Percentiles rank a stretch among this genome's conserved stretches.
These are phyloP conservation scores for Aspergillus spinulosporus DNA, from an alignment of 2,329 filamentous ascomycete species.

Conservation along the genomic window DNA sequence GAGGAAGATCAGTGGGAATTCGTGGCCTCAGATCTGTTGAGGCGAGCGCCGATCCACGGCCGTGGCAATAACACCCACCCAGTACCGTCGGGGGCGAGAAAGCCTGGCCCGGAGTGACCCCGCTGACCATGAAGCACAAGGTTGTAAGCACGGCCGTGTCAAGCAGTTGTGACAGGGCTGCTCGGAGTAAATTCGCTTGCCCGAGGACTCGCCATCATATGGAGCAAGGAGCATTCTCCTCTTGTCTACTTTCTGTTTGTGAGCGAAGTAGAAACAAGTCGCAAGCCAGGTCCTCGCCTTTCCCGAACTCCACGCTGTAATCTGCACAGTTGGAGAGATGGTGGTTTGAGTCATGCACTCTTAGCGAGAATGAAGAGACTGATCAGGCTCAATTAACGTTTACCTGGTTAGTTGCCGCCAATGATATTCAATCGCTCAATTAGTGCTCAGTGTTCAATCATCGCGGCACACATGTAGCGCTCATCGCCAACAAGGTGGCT, in stretches of 20 bases:
- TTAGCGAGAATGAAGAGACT: constrained; percentile 8
- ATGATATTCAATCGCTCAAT: constrained; percentile 13
- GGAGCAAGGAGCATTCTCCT: background rate
- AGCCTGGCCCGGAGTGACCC: constrained; percentile 17
- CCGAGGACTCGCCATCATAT: constrained; percentile 1
- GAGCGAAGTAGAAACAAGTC: background rate
- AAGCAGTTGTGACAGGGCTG: constrained; percentile 2
- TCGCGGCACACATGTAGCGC: constrained; percentile 24
- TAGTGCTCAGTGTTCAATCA: constrained; percentile 20
- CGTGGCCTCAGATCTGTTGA: constrained; percentile 24
- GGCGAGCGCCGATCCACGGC: constrained; percentile 15
- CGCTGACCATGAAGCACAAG: constrained; percentile 14
- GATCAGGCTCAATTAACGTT: background rate
- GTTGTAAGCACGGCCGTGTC: constrained; percentile 15
- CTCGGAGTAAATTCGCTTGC: constrained; percentile 9
- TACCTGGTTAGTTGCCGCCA: constrained; percentile 11
- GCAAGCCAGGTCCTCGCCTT: background rate
- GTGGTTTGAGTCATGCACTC: constrained; percentile 7
- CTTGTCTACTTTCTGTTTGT: background rate
- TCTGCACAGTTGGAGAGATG: background rate
- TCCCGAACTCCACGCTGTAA: background rate
- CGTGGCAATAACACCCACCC: constrained; percentile 20
- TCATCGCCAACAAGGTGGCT: constrained; percentile 24
- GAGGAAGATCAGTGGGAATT: constrained; percentile 28
- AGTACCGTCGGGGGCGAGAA: background rate